Base-by-base conservation (phyloP, 805 yeast species). In the Myxozyma sirexii region DNA sequence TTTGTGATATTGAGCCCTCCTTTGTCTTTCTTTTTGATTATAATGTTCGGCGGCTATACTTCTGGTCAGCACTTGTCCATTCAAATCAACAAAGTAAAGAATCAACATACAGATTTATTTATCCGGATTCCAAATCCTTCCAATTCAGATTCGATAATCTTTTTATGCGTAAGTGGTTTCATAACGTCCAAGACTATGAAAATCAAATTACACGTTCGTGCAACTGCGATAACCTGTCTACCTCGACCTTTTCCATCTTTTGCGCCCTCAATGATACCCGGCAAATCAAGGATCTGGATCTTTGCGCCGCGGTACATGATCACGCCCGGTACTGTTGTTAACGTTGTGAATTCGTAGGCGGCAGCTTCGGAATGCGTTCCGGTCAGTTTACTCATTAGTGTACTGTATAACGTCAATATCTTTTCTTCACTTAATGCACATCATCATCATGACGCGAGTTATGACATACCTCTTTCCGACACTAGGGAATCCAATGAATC, bases 201-300 rank as follows among this genome's bases (percentile, higher is more conserved):
- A 52, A 94, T 82, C 70, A 94, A 79, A 73, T 94, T 92, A 73
- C 97, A 96, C 2, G 97, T 90, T 76, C 99, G 84, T n/a, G 98
- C 98, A 60, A 94, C 99, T 1, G 99, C 99, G 76, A 94, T 94
- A 57, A 94, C 99, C 77, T 94, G 99, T 71, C 96, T 84, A 69
- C 99, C 98, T 76, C 99, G 85, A 72, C 99, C 99, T 74, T 91
- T 91, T 71, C 98, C 98, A 72, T 90, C 97, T 60, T 94, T 84
- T n/a, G 98, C 98, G 64, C 98, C 98, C 73, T 90, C 90, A 58
- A 93, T 93, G 68, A 93, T 93, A 73, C 99, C 99, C 1, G 99
- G 99, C 54, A 93, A 77, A 80, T 93, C 99, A 43, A 93, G 93
- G 96, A 94, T 90, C 78, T 94, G 99, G 66, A 94, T 87, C 78